Conservation (phyloP, 352 stramenopile genomes). For the Pythium volutum region DNA sequence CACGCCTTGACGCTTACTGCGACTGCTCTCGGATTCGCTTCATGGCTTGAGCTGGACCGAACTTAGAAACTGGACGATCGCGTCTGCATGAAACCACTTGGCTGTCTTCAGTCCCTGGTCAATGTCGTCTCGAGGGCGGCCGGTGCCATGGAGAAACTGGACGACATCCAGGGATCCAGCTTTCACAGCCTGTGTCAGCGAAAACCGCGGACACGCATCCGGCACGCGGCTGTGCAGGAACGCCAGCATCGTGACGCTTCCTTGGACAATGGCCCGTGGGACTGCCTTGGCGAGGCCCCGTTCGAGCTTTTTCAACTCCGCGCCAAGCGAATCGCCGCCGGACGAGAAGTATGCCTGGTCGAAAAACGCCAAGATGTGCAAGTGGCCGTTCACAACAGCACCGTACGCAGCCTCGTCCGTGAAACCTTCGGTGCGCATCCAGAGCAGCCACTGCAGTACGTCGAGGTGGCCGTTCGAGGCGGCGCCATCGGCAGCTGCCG, state of each 20-base stretch:
- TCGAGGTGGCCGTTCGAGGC: conserved; percentile 7
- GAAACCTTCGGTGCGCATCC: neutral
- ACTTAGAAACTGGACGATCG: neutral
- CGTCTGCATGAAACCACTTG: neutral
- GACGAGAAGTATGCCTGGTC: neutral
- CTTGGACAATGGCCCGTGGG: neutral
- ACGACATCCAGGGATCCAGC: neutral
- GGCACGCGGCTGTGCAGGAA: neutral
- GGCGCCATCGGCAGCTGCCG: neutral
- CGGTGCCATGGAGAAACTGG: neutral
- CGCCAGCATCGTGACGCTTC: neutral
- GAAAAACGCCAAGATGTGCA: neutral
- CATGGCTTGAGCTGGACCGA: neutral
- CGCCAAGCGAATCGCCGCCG: neutral
- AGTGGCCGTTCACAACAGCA: neutral
- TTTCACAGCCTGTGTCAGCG: neutral
- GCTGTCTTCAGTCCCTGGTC: neutral
- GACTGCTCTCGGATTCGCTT: neutral
- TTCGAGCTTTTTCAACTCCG: neutral
- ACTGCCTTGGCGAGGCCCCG: neutral
- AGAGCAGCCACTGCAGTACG: conserved; percentile 14
- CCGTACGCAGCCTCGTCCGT: neutral
- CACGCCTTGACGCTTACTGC: too few species aligned
- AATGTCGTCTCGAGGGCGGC: neutral
- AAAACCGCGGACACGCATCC: neutral